Base-by-base conservation (phyloP, 2,329 filamentous ascomycete species). In the Sphaerulina vaccinii region DNA sequence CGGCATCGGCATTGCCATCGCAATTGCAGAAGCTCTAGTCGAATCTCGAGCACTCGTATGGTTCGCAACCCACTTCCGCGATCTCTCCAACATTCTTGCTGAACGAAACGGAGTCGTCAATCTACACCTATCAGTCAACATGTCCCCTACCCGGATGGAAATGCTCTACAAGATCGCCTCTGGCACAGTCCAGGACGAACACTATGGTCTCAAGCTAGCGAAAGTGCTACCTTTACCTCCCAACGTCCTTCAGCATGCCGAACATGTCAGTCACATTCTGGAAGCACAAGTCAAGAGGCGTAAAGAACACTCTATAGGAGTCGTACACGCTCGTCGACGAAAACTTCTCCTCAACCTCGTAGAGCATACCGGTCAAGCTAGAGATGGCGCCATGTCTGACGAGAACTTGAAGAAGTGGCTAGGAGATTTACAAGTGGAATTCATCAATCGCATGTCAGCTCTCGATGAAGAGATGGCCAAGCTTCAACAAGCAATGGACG, bases 41-140 rank as follows among this genome's bases (percentile, higher is more conserved):
- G 81, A 90, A 53, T 93, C 83, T 60, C 54, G 83, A 54, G 85
- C 90, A 0, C 78, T 88, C 0, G 83, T 96, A 0, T 96, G 90
- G 85, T 99, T 99, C 70, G 90, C 87, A 1, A 97, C 93, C 0
- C 95, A 99, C 66, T 99, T 96, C 66, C 78, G 82, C 29, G 88
- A 96, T 55, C 76, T 99, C 2, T 86, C 90, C 0, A 80, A 79
- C 2, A 88, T 92, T 29, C 77, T 96, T 54, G 77, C 80, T 1
- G 84, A 90, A 57, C 81, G 88, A 9, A 82, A 81, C 13, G 90
- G 90, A 0, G 90, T 96, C 0, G 76, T 91, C 19, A 95, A 89
- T 59, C 74, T 95, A 2, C 90, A 96, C 65, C 79, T 97, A 2
- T 79, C 83, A 0, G 87, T 91, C 0, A 79, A 90, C 36, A 66